These are phyloP conservation scores for Leishmania braziliensis DNA, from an alignment of 208 protist genomes.

Conservation along the genomic window DNA sequence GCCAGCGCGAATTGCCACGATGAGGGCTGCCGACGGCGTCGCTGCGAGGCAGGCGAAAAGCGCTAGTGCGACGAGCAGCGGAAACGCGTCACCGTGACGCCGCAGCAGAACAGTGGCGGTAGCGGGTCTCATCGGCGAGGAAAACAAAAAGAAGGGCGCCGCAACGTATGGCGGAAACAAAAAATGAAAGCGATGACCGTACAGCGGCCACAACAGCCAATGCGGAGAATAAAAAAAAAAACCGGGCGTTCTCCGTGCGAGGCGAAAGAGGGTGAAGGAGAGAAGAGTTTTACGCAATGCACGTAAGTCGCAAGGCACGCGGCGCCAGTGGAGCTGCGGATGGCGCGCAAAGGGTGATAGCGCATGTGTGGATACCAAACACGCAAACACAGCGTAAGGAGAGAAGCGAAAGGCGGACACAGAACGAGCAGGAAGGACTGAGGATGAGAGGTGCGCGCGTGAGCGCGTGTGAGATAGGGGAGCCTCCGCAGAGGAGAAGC, in stretches of 20 bases:
- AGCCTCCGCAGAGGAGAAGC: not conserved
- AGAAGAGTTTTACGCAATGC: not conserved
- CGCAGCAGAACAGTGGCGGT: not conserved
- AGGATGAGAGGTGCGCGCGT: not conserved
- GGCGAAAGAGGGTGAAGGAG: not conserved
- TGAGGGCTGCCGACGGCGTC: slow-evolving; percentile 23
- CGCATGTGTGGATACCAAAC: not conserved
- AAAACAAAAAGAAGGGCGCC: not conserved
- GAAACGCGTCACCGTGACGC: not conserved
- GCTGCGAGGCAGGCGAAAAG: not conserved
- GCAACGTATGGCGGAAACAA: not conserved
- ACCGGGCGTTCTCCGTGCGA: not conserved
- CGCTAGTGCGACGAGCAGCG: slow-evolving; percentile 2
- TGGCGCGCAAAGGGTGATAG: not conserved
- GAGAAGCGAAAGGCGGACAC: not conserved
- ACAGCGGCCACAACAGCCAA: not conserved
- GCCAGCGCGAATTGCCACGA: slow-evolving; percentile 23
- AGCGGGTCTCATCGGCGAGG: not conserved
- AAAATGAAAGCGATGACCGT: not conserved
- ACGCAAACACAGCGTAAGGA: not conserved
- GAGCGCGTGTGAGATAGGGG: not conserved
- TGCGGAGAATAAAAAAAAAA: not conserved
- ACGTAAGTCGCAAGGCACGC: not conserved
- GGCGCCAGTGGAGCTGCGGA: not conserved
- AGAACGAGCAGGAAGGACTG: not conserved